Conservation (phyloP, 2,329 filamentous ascomycete genomes). For the Neopestalotiopsis sp. region DNA sequence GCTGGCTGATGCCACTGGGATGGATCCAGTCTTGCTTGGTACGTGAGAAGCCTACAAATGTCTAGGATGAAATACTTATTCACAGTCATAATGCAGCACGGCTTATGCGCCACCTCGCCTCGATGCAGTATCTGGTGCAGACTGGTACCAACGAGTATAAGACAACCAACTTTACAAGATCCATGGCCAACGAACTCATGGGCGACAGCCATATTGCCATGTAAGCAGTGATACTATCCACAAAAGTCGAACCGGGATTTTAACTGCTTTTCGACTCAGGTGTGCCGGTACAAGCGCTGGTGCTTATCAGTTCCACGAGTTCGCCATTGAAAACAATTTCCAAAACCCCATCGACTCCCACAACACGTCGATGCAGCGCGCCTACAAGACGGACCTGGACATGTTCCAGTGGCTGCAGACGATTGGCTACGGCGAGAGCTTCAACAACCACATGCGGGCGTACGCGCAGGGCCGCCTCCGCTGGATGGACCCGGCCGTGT, state of each 20-base stretch:
- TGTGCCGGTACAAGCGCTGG: constrained; percentile 20
- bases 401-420: constrained; percentile 41
- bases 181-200: constrained; percentile 31
- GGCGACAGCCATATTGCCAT: constrained; percentile 33
- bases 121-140: constrained; percentile 41
- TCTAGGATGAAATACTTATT: neutral
- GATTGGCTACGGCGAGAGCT: constrained; percentile 36
- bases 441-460: constrained; percentile 45
- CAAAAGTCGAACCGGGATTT: neutral
- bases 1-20: constrained; percentile 34
- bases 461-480: constrained; percentile 35
- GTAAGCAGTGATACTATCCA: constrained; percentile 26
- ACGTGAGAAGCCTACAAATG: constrained; percentile 7
- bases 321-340: constrained; percentile 34
- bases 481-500: constrained; percentile 36
- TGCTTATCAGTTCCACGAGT: constrained; percentile 37
- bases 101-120: constrained; percentile 39
- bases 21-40: constrained; percentile 37
- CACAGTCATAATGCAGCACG: constrained; percentile 24
- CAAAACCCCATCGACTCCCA: constrained; percentile 35
- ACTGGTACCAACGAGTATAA: constrained; percentile 38
- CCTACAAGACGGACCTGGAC: constrained; percentile 40
- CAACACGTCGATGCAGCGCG: constrained; percentile 38
- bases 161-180: constrained; percentile 37
- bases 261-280: neutral